Evolutionary conservation across 2,329 filamentous ascomycete genomes (phyloP).

Genomic region (Penicillium sp.): DNA sequence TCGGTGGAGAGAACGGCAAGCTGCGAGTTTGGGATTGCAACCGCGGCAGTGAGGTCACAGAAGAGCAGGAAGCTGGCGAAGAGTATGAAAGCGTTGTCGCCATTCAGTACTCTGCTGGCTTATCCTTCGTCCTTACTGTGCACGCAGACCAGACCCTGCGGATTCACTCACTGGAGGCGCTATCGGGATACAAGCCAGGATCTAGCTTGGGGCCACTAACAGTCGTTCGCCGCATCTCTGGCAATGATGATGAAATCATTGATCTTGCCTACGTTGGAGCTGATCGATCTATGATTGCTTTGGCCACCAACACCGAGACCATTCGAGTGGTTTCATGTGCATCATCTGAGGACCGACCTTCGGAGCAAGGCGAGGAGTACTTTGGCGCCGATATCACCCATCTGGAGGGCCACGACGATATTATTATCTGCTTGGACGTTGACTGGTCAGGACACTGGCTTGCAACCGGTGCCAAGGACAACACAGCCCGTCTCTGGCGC

Average conservation of each 20-base stretch:
- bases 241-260: constrained; percentile 96
- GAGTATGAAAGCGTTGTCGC: constrained; percentile 71
- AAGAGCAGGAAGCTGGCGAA: constrained; percentile 64
- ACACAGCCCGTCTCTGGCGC: constrained; percentile 87
- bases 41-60: constrained; percentile 75
- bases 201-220: constrained; percentile 60
- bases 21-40: constrained; percentile 82
- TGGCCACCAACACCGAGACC: constrained; percentile 95
- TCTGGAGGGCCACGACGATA: constrained; percentile 89
- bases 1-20: constrained; percentile 80
- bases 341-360: constrained; percentile 31
- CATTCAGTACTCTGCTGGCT: constrained; percentile 64
- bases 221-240: constrained; percentile 78
- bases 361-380: constrained; percentile 54
- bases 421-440: constrained; percentile 89
- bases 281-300: constrained; percentile 77
- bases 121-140: constrained; percentile 75
- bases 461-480: constrained; percentile 94
- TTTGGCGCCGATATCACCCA: constrained; percentile 89
- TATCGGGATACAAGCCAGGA: constrained; percentile 38
- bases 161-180: constrained; percentile 62
- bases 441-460: constrained; percentile 99
- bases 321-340: constrained; percentile 79
- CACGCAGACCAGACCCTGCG: constrained; percentile 88
- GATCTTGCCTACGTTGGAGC: constrained; percentile 85